Base-by-base conservation (phyloP, 208 protist species). In the Acanthamoeba divionensis region DNA sequence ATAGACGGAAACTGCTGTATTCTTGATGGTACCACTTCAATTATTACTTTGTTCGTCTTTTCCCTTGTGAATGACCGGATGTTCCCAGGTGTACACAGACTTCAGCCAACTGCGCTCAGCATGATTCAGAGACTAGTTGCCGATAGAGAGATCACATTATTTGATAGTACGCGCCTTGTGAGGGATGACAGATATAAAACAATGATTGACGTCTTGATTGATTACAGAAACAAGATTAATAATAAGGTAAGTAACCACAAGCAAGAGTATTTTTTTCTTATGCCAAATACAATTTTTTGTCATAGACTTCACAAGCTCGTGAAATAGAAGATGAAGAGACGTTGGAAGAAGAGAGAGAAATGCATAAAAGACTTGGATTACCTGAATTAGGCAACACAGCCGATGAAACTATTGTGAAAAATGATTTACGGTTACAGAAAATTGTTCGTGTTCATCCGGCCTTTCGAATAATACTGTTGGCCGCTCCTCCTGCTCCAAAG, bases 101-200 rank as follows among this genome's bases (percentile, higher is more conserved):
- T 93, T 41, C 57, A 92, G 5, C 26, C 67, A 13, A 85, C 67
- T 18, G 90, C 90, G 13, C 66, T 94, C 8, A 80, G 79, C 21
- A 83, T 93, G 29, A 47, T 95, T 6, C 90, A 93, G 36, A 79
- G 85, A 29, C 83, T 94, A 3, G 44, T 93, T 15, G 38, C 75
- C 1, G 91, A 94, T 62, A 36, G 96, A 62, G 94, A 91, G 67
- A 93, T 94, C 33, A 93, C 88, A 10, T 92, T 97, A 26, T 96
- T 93, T 50, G 96, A 98, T 86, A 97, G 97, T 54, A 97, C 96
- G 10, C 87, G 96, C 21, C 93, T 98, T 47, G 92, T 97, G 77
- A 86, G 95, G 12, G 95, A 93, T 69, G 93, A 94, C 36, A 71
- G 95, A 33, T 93, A 97, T 26, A 94, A 73, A 21, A 55, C 60